These are phyloP conservation scores for Terana coerulea DNA, from an alignment of 768 basidiomycete genomes.

Conservation along the genomic window DNA sequence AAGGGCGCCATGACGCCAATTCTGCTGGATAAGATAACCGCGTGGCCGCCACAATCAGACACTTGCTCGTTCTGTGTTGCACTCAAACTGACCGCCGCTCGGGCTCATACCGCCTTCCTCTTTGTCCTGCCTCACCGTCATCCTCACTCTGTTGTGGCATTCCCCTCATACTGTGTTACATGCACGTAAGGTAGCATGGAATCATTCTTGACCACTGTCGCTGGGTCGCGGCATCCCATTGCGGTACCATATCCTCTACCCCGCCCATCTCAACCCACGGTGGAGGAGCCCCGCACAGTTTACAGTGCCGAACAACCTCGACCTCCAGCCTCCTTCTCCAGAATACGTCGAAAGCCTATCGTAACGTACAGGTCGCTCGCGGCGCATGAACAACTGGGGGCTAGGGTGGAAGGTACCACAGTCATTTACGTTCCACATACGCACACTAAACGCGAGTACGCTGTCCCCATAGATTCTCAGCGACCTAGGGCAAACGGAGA, in stretches of 20 bases:
- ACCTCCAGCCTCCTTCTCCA: background rate
- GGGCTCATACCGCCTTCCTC: too few species aligned
- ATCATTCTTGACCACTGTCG: conserved; percentile 5
- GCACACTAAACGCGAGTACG: background rate
- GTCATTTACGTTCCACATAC: background rate
- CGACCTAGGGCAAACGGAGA: background rate
- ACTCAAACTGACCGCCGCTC: too few species aligned
- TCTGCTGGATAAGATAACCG: too few species aligned
- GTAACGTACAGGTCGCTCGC: conserved; percentile 11
- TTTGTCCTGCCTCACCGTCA: too few species aligned
- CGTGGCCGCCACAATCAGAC: too few species aligned
- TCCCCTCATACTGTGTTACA: background rate
- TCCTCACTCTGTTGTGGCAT: too few species aligned
- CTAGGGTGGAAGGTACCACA: conserved; percentile 8
- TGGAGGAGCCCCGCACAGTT: background rate
- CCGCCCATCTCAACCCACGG: background rate
- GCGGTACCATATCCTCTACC: background rate
- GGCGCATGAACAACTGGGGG: background rate
- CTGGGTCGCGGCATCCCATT: conserved; percentile 14
- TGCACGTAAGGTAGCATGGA: conserved; percentile 4
- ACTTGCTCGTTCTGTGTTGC: too few species aligned
- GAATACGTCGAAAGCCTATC: conserved; percentile 9
- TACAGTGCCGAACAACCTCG: background rate
- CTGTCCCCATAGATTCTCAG: background rate
- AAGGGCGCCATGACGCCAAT: too few species aligned